Conservation (phyloP, 2,329 filamentous ascomycete genomes). For the Mycogone perniciosa region DNA sequence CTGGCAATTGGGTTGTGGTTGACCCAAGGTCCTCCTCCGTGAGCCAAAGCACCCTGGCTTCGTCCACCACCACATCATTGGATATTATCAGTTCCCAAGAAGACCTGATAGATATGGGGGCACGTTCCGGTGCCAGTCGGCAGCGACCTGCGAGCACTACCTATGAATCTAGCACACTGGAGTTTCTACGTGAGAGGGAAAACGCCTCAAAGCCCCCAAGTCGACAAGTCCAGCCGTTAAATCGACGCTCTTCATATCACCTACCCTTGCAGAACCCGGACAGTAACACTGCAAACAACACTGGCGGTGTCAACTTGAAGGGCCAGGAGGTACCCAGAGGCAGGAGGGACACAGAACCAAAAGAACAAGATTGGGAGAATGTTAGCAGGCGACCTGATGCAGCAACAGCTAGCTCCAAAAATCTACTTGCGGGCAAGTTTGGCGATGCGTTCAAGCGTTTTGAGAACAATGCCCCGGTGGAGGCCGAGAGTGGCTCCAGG, state of each 20-base stretch:
- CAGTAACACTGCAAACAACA: conserved; percentile 27
- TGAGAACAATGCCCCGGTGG: conserved; percentile 49
- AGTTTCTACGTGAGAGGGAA: conserved; percentile 75
- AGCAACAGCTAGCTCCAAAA: conserved; percentile 67
- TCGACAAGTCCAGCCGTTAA: conserved; percentile 18
- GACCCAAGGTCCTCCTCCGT: conserved; percentile 11
- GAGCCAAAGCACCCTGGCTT: conserved; percentile 11
- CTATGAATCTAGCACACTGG: conserved; percentile 67
- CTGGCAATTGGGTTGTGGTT: conserved; percentile 3
- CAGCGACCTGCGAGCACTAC: conserved; percentile 76
- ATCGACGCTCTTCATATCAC: conserved; percentile 18
- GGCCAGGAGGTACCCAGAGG: conserved; percentile 78
- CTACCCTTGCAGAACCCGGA: conserved; percentile 32
- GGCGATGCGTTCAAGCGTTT: conserved; percentile 92
- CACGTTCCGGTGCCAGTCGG: conserved; percentile 32
- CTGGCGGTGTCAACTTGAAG: conserved; percentile 43
- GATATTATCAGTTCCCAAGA: conserved; percentile 18
- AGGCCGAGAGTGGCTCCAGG: conserved; percentile 22
- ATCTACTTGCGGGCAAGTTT: conserved; percentile 79
- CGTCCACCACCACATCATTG: conserved; percentile 14
- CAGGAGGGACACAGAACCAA: conserved; percentile 59
- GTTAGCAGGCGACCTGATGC: conserved; percentile 66
- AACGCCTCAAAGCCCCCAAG: conserved; percentile 38
- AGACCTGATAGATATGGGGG: conserved; percentile 16
- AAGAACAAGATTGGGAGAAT: conserved; percentile 42